Base-by-base conservation (phyloP, 352 stramenopile species). In the Globisporangium polare region DNA sequence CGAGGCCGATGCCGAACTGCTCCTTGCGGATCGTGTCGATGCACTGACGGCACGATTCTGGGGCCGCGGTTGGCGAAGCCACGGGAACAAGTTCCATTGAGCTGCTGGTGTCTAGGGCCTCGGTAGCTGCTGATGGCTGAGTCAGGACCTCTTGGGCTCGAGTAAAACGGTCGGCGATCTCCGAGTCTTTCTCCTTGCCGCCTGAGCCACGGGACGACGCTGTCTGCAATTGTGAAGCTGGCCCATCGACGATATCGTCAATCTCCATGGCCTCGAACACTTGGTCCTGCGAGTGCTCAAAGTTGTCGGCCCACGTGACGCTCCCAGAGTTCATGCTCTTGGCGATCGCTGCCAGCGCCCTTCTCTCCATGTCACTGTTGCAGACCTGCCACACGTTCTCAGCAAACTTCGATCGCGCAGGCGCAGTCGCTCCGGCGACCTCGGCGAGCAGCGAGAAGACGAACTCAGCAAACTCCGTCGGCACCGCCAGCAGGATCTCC, bases 1-100 rank as follows among this genome's bases (percentile, higher is more conserved):
- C 64, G 5, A 94, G 55, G 1, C 83, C 87, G 50, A 95, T 80
- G 4, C 87, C 87, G 65, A 95, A 94, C 45, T 93, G 84, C 37
- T 88, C 69, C 10, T 73, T 84, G 10, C 87, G 81, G 5, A 95
- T 65, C 5, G 79, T 59, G 5, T 78, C 58, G 53, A 95, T 90
- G 46, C 89, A 89, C 26, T 55, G 60, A 6, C 72, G 63, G 47
- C 84, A 92, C 17, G 65, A 73, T 43, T 67, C 43, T 20, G 41
- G 41, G 17, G 15, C 41, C 18, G 8, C 18, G 41, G 29, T 33
- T 4, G 61, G 0, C 2, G 56, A 18, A 2, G 45, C 45, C 26
- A n/a, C 8, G 10, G 27, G 10, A 29, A 17, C 5, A 12, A 26
- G 2, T 35, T 17, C 12, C 3, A 24, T 5, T 29, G 46, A 43